Conservation (phyloP, 768 basidiomycete species). For the Panellus pusillus region DNA sequence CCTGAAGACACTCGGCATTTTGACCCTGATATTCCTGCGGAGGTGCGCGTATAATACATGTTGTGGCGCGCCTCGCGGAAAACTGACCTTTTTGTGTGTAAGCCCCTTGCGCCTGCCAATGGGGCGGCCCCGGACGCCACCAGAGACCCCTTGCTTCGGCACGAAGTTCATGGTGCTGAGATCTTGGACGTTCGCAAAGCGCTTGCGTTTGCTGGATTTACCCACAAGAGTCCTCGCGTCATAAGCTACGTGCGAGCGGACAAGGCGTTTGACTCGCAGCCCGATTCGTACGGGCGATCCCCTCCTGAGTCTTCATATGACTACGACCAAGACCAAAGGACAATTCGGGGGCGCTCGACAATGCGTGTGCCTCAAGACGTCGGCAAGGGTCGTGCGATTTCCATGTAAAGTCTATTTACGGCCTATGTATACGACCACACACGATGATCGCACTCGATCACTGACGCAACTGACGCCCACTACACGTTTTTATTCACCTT, state of each 20-base stretch:
- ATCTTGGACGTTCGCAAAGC: conserved; percentile 90
- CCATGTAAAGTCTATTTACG: conserved; percentile 54
- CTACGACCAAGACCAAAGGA: conserved; percentile 27
- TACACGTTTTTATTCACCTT: too few relatives aligned
- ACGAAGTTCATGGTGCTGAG: conserved; percentile 82
- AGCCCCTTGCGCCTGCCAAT: conserved; percentile 89
- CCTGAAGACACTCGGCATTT: conserved; percentile 94
- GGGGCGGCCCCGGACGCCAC: conserved; percentile 83
- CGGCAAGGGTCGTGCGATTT: conserved; percentile 80
- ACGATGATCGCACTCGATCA: not conserved
- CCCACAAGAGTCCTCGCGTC: conserved; percentile 83
- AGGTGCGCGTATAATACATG: conserved; percentile 62
- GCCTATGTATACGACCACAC: conserved; percentile 17
- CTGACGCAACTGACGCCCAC: too few relatives aligned
- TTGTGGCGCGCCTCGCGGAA: conserved; percentile 26
- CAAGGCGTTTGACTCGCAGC: conserved; percentile 62
- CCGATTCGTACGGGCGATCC: conserved; percentile 47
- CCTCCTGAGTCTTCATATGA: conserved; percentile 27
- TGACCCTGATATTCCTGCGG: conserved; percentile 89
- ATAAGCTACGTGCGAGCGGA: conserved; percentile 77
- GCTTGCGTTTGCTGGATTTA: conserved; percentile 88
- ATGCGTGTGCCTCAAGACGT: conserved; percentile 61
- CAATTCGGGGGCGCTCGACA: conserved; percentile 62
- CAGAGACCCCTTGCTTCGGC: conserved; percentile 83
- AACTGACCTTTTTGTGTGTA: conserved; percentile 36